Percentiles rank a stretch among this genome's conserved stretches.
These are phyloP conservation scores for Sclerotinia sclerotiorum DNA, from an alignment of 2,329 filamentous ascomycete genomes.

Conservation along the genomic window DNA sequence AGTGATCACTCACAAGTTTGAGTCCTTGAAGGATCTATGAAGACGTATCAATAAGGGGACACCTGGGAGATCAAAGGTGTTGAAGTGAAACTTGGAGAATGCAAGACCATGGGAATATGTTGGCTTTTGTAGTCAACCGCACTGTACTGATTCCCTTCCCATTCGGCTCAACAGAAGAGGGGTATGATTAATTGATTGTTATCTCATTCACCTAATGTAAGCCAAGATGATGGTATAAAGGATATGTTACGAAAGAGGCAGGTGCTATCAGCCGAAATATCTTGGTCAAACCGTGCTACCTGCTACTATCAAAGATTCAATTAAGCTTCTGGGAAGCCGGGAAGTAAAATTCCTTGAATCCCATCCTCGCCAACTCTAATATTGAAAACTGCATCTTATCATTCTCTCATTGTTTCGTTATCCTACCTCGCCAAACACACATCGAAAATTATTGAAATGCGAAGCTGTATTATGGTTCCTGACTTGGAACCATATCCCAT, in stretches of 20 bases:
- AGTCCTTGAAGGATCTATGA: neutral
- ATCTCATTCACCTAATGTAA: constrained; percentile 17
- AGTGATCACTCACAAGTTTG: constrained; percentile 1
- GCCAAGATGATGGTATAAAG: constrained; percentile 5
- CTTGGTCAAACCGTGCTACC: constrained; percentile 13
- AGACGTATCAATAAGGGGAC: neutral
- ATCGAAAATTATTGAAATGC: neutral
- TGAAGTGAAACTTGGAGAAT: neutral
- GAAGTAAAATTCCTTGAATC: neutral
- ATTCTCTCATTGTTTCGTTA: neutral
- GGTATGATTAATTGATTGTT: neutral
- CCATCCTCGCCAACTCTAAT: neutral
- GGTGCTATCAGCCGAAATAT: constrained; percentile 6
- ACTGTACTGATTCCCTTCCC: neutral
- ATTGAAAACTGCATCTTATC: neutral
- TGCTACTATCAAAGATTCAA: neutral
- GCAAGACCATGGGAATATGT: neutral
- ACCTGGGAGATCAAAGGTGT: neutral
- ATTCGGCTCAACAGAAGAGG: constrained; percentile 3
- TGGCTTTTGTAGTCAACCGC: neutral
- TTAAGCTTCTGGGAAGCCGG: neutral
- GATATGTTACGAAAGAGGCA: constrained; percentile 16
- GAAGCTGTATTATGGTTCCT: neutral
- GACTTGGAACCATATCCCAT: neutral
- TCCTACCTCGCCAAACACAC: neutral